These are phyloP conservation scores for Puccinia polysora DNA, from an alignment of 1,284 basidiomycete genomes.

Conservation along the genomic window DNA sequence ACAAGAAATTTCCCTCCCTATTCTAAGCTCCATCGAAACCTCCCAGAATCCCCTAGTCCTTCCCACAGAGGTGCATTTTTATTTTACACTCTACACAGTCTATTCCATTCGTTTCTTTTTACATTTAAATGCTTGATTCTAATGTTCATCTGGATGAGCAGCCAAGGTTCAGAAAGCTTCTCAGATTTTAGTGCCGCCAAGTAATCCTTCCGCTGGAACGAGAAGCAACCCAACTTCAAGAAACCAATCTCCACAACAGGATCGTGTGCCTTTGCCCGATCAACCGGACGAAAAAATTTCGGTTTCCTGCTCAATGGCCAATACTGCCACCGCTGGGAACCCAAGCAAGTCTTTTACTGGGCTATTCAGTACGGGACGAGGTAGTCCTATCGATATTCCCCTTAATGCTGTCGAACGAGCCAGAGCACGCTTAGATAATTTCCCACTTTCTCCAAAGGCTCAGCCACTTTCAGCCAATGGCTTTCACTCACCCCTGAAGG, in stretches of 20 bases:
- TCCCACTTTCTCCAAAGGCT: neutral
- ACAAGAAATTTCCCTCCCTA: slow-evolving; percentile 8
- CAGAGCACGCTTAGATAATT: slow-evolving; percentile 9
- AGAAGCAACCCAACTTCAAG: neutral
- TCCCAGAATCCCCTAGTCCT: slow-evolving; percentile 37
- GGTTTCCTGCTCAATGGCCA: neutral
- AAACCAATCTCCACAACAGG: neutral
- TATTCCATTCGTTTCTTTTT: neutral
- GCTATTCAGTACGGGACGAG: slow-evolving; percentile 13
- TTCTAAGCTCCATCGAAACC: neutral
- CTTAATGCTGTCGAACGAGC: slow-evolving; percentile 9
- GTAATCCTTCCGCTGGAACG: neutral
- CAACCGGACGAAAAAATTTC: neutral
- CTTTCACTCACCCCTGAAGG: neutral
- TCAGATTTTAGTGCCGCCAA: neutral
- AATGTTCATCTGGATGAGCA: neutral
- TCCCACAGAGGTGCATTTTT: slow-evolving; percentile 28
- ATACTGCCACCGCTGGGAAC: neutral
- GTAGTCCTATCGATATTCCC: slow-evolving; percentile 14
- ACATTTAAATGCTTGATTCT: neutral
- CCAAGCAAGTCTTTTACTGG: neutral
- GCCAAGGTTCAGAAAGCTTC: slow-evolving; percentile 20
- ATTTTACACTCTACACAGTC: neutral
- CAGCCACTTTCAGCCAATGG: neutral
- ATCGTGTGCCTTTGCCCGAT: no score